Base-by-base conservation (phyloP, 2,329 filamentous ascomycete species). In the Allantophomopsis lycopodina region DNA sequence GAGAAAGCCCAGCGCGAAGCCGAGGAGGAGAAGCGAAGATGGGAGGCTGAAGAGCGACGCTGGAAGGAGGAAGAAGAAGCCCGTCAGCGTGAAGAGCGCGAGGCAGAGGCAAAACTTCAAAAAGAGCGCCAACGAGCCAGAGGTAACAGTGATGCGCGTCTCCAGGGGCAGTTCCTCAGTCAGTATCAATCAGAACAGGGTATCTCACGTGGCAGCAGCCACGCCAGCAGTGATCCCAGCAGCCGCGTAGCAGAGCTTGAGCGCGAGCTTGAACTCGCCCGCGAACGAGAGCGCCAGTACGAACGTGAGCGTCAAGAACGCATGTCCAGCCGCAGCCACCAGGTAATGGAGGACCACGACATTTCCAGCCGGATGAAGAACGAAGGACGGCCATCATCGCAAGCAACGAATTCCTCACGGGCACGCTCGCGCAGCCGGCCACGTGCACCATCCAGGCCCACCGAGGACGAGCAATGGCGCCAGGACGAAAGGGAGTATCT, bases 111-210 rank as follows among this genome's bases (percentile, higher is more conserved):
- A 10, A 71, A 69, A 32, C 57, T 87, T 23, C 73, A 74, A 37
- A 68, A 79, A 42, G 82, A 89, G 53, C 73, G 81, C 36, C 68
- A 68, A 50, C 68, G 73, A 42, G 67, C 73, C 41, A 69, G 74
- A 44, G 68, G 65, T 17, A 65, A 64, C 45, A 79, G 73, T 51
- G 79, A 87, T 50, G 68, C 70, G 31, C 74, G 79, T 45, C 66
- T 94, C 16, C 80, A 79, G 44, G 87, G 87, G 2, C 87, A 94
- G 54, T 88, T 80, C 50, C 69, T 94, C 38, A 89, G 83, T 53
- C 83, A 94, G 55, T 94, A 94, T 55, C 81, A 85, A 56, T 76
- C 79, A 15, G 79, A 85, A 48, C 76, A 83, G 54, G 58, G 66
- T 44, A 53, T 58, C 40, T 48, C 51, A 41, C 55, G 53, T 49